Base-by-base conservation (phyloP, 306 rosid species). In the Lathyrus tuberosus region DNA sequence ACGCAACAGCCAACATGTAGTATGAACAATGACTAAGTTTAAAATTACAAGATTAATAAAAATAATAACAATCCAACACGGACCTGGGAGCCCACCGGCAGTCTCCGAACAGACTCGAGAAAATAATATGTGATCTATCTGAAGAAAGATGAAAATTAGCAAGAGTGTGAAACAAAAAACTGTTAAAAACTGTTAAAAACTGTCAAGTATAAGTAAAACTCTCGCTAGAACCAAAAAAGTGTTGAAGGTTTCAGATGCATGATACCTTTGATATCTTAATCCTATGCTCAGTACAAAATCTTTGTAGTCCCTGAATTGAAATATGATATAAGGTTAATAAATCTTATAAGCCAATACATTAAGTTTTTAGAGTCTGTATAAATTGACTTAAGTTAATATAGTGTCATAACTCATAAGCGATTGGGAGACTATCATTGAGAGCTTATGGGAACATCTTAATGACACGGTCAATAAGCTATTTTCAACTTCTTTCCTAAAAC, bases 61-160 rank as follows among this genome's bases (percentile, higher is more conserved):
- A 24, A 24, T 24, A 24, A 24, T 24, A 24, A 24, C 3, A 24
- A 24, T 24, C 26, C 26, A 24, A 24, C 26, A 24, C 26, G 26
- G 26, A 24, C 26, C 97, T 82, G 97, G 97, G 77, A 90, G 93
- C 46, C 98, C 98, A 43, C 96, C 95, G 0, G 97, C 96, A 61
- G 98, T 94, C 90, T 90, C 91, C 5, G 97, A 94, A 77, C 92
- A 88, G 69, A 94, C 97, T 15, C 95, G 97, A 61, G 97, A 86
- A 59, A 94, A 92, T 79, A 94, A 90, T 76, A 94, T 90, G 78
- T 94, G 94, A 76, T 94, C 94, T 66, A 94, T 85, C 98, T 90
- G 84, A 61, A 78, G 68, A 76, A 70, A 80, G 11, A 77, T 38
- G 54, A 68, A 67, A 52, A 38, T 65, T 4, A 60, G 18, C 53